Conservation (phyloP, 495 filamentous ascomycete species). For the Talaromyces wortmannii region DNA sequence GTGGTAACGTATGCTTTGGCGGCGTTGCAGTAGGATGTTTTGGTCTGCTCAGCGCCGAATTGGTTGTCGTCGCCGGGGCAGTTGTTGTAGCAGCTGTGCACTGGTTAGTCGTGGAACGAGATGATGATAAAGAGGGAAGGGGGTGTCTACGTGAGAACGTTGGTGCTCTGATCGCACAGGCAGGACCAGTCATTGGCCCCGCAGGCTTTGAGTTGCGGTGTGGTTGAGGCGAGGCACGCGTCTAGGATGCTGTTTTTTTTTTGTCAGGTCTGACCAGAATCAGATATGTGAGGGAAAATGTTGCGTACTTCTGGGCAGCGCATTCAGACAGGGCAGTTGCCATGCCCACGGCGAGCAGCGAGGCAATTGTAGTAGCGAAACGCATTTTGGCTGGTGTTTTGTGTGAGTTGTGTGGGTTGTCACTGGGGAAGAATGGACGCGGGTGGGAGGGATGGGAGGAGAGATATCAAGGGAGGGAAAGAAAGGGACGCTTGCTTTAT, state of each 20-base stretch:
- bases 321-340: constrained; percentile 4
- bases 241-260: constrained; percentile 17
- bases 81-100: constrained; percentile 30
- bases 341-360: constrained; percentile 6
- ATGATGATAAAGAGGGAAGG: neutral
- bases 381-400: constrained; percentile 3
- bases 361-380: constrained; percentile 3
- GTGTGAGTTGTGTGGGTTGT: neutral
- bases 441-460: neutral
- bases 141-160: constrained; percentile 20
- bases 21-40: constrained; percentile 25
- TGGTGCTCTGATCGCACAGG: constrained; percentile 23
- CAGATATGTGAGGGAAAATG: neutral
- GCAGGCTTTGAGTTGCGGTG: constrained; percentile 18
- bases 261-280: neutral
- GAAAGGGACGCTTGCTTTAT: neutral
- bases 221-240: constrained; percentile 17
- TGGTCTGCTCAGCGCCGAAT: constrained; percentile 15
- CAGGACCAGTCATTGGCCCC: constrained; percentile 18
- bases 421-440: neutral
- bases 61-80: constrained; percentile 23
- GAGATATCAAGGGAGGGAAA: constrained; percentile 6
- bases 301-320: constrained; percentile 5
- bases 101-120: neutral
- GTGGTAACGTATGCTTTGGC: constrained; percentile 16